These are phyloP conservation scores for Orobanche coerulescens DNA, from an alignment of 257 asterid species.

Conservation along the genomic window DNA sequence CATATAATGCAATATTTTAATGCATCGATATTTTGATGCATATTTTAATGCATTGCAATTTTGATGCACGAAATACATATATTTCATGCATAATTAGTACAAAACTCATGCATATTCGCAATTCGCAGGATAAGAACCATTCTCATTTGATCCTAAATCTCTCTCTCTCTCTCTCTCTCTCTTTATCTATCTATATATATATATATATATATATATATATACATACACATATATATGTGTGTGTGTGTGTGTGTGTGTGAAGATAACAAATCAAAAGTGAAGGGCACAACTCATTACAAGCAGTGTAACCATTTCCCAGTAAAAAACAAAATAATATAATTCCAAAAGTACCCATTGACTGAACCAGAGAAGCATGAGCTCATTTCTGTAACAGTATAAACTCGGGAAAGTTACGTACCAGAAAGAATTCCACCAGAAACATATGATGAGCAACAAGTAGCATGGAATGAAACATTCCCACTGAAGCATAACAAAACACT, in stretches of 20 bases:
- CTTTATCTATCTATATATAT: too few species aligned
- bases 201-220: too few species aligned
- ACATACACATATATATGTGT: background rate
- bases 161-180: too few species aligned
- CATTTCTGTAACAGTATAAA: background rate
- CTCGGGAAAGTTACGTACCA: conserved; percentile 47
- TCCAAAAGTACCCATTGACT: background rate
- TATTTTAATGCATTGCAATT: too few species aligned
- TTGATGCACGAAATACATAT: too few species aligned
- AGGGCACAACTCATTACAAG: background rate
- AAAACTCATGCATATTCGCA: too few species aligned
- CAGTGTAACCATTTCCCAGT: conserved; percentile 10
- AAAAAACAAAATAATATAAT: background rate
- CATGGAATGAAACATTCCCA: conserved; percentile 69
- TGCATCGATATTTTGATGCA: too few species aligned
- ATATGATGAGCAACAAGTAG: conserved; percentile 36
- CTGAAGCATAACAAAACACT: conserved; percentile 36
- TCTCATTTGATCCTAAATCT: too few species aligned
- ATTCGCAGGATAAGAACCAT: too few species aligned
- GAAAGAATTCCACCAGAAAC: conserved; percentile 96
- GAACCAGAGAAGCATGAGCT: background rate
- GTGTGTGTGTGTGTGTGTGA: conserved; percentile 1
- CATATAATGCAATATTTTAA: too few species aligned
- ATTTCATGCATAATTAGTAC: too few species aligned
- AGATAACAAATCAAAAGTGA: background rate